Conservation (phyloP, 176 grass and related monocot species). For the Puya raimondii region DNA sequence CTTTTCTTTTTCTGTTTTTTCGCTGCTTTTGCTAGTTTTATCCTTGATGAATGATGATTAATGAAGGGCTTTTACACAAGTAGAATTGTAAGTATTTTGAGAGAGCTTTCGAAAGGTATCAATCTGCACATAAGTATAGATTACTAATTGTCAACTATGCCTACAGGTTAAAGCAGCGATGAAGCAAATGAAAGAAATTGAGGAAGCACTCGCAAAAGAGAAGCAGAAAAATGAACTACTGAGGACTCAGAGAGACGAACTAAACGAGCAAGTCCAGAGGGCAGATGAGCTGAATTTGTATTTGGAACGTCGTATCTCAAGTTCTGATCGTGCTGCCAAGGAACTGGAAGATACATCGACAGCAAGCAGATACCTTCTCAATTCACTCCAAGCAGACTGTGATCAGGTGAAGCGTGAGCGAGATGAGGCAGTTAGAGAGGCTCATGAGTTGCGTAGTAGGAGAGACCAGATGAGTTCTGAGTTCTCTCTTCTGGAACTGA, state of each 20-base stretch:
- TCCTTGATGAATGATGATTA: constrained; percentile 5
- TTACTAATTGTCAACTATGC: neutral
- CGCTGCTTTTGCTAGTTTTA: neutral
- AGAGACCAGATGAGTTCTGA: constrained; percentile 19
- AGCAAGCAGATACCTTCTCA: constrained; percentile 1
- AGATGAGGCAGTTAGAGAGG: constrained; percentile 29
- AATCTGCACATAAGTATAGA: neutral
- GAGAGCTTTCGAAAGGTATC: constrained; percentile 10
- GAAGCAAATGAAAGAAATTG: constrained; percentile 35
- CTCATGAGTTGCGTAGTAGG: constrained; percentile 22
- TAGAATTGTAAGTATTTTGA: neutral
- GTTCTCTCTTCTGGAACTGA: constrained; percentile 41
- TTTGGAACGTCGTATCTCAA: constrained; percentile 27
- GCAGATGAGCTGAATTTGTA: constrained; percentile 27
- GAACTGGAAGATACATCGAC: constrained; percentile 21
- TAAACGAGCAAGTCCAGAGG: constrained; percentile 17
- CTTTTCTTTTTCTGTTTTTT: neutral
- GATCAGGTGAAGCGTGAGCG: constrained; percentile 25
- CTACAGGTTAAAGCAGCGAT: constrained; percentile 31
- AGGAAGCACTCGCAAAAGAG: constrained; percentile 33
- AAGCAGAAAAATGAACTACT: constrained; percentile 15
- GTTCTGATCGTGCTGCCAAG: constrained; percentile 27
- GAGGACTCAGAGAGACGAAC: constrained; percentile 21
- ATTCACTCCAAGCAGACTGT: constrained; percentile 21
- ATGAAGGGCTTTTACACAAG: neutral